Evolutionary conservation across 2,329 filamentous ascomycete genomes (phyloP), one percentile per base, ranked within the genome.

Genomic region (Beauveria medogensis): DNA sequence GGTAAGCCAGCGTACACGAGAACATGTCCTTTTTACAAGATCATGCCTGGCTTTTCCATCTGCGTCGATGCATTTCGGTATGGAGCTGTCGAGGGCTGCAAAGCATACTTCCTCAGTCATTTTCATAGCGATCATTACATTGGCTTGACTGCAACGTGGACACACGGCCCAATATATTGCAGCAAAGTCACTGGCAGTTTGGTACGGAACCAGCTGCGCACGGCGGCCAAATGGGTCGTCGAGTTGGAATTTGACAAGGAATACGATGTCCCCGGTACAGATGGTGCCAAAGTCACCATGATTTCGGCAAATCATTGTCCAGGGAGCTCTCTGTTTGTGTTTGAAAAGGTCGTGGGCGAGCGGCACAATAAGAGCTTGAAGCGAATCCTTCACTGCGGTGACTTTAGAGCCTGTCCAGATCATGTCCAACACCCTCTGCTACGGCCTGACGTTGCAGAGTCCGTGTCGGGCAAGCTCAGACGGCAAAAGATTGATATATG

Each of bases 61-160:
- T 95, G 91, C 62, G 94, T 99, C 0, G 94, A 99, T 73, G 94
- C 94, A 0, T 96, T 99, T 69, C 86, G 93, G 22, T 99, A 97
- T 69, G 94, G 94, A 2, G 91, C 92, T 4, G 91, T 99, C 0
- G 83, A 95, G 70, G 92, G 91, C 0, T 96, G 92, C 72, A 88
- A 90, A 59, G 94, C 93, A 1, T 99, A 99, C 71, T 99, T 99
- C 67, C 81, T 99, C 12, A 97, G 92, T 67, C 94, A 99, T 71
- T 99, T 97, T 67, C 94, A 99, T 73, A 97, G 92, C 69, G 94
- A 99, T 71, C 94, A 99, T 71, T 99, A 99, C 68, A 86, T 97
- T 40, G 94, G 94, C 2, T 77, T 99, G 12, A 94, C 91, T 12
- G 86, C 89, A 8, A 91, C 82, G 37, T 99, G 94, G 94, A 85